These are phyloP conservation scores for Russula sp. DNA, from an alignment of 768 basidiomycete species.

Conservation along the genomic window DNA sequence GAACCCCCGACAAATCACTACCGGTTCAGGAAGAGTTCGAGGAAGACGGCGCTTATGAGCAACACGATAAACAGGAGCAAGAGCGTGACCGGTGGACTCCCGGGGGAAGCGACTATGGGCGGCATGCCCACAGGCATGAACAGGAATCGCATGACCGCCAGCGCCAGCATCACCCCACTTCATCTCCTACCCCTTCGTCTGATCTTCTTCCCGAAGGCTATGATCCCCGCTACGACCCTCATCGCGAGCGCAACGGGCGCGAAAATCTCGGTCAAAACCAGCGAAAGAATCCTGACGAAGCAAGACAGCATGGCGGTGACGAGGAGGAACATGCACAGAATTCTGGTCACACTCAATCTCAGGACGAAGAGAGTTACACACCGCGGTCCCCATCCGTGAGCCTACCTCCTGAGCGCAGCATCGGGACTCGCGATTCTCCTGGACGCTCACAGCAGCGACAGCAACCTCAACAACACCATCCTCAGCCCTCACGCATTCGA, in stretches of 20 bases:
- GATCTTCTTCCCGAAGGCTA: constrained; percentile 23
- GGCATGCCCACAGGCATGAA: constrained; percentile 18
- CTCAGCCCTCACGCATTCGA: constrained; percentile 16
- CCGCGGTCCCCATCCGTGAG: constrained; percentile 22
- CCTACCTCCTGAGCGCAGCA: constrained; percentile 14
- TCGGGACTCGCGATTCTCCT: constrained; percentile 6
- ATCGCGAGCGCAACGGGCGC: constrained; percentile 14
- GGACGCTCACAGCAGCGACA: constrained; percentile 6
- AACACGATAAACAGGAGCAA: constrained; percentile 3
- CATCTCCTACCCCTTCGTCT: constrained; percentile 24
- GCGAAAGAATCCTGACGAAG: constrained; percentile 7
- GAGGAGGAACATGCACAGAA: constrained; percentile 14
- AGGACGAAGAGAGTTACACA: constrained; percentile 25
- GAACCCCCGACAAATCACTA: constrained; percentile 24
- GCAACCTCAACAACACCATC: constrained; percentile 6
- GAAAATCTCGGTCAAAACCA: not conserved
- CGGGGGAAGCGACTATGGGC: constrained; percentile 12
- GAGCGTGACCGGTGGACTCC: constrained; percentile 22
- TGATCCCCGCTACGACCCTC: constrained; percentile 20
- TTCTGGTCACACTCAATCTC: constrained; percentile 15
- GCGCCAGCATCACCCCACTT: constrained; percentile 10
- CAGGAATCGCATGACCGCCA: constrained; percentile 15
- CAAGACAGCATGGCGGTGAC: constrained; percentile 4
- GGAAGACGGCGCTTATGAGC: constrained; percentile 16
- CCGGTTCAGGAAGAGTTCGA: constrained; percentile 24